Percentiles rank a stretch among this genome's conserved stretches.
Conservation (phyloP, 306 rosid species). For the Betula pendula region DNA sequence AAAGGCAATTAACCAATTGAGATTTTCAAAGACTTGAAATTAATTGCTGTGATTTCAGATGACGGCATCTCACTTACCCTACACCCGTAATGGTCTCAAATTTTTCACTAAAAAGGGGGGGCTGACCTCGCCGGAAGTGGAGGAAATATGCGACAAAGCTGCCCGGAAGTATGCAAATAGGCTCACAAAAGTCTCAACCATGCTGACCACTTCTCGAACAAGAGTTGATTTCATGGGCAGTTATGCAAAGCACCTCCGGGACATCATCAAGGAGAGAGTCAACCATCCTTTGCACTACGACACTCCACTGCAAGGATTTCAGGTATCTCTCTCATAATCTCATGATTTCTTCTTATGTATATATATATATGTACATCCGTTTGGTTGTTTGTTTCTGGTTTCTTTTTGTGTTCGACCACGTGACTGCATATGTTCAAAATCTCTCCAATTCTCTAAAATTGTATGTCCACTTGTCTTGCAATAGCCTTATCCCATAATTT, state of each 20-base stretch:
- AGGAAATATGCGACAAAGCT: slow-evolving; percentile 72
- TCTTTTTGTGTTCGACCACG: background rate
- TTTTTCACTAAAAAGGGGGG: slow-evolving; percentile 90
- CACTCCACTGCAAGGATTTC: slow-evolving; percentile 79
- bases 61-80: slow-evolving; percentile 95
- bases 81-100: slow-evolving; percentile 82
- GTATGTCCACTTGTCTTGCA: background rate
- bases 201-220: slow-evolving; percentile 40
- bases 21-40: background rate
- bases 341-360: no score
- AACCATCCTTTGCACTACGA: slow-evolving; percentile 79
- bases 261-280: slow-evolving; percentile 72
- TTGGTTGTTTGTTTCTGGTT: background rate
- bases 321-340: slow-evolving; percentile 43
- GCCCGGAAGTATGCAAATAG: slow-evolving; percentile 79
- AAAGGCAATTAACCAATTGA: no score
- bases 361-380: no score
- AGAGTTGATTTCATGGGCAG: slow-evolving; percentile 80
- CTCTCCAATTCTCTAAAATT: background rate
- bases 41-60: slow-evolving; percentile 43
- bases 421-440: background rate
- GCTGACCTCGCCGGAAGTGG: slow-evolving; percentile 67
- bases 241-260: slow-evolving; percentile 67
- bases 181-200: slow-evolving; percentile 58
- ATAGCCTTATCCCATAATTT: slow-evolving; percentile 2